Base-by-base conservation (phyloP, 1,284 basidiomycete species). In the Ustilago tritici region DNA sequence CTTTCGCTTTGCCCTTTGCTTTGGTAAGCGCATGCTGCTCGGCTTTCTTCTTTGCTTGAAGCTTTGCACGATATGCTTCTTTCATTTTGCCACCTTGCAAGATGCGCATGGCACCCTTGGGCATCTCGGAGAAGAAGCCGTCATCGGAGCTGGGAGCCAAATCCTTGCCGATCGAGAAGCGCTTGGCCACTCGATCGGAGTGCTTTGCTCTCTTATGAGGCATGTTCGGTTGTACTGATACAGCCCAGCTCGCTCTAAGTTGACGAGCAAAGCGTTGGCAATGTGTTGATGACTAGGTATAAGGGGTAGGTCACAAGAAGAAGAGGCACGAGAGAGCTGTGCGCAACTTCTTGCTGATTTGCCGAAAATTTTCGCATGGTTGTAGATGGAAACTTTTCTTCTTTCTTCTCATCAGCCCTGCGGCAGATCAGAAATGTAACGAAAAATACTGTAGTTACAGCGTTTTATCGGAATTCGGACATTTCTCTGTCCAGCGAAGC, bases 121-220 rank as follows among this genome's bases (percentile, higher is more conserved):
- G 82, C 66, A 79, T 71, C 40, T 78, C 73, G 52, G 70, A 54
- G 59, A 78, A 71, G 56, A 79, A 73, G 23, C 66, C 65, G 32
- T 71, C 62, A 38, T 76, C 68, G 17, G 50, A 49, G 60, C 54
- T 54, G 6, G 81, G 78, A 31, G 82, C 75, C 19, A 77, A 62
- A 57, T 82, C 66, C 46, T 76, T 58, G 11, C 79, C 78, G 11
- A 72, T 23, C 53, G 61, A 54, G 58, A 71, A 69, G 46, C 80
- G 79, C 56, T 78, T 70, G 35, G 79, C 72, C 35, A 74, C 56
- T 36, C 82, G 70, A 50, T 70, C 70, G 14, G 80, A 81, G 50
- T 65, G 68, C 46, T 82, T 83, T 1, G 82, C 81, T 34, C 81
- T 70, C 56, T 83, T 83, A 73, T 82, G 81, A 23, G 82, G 82